These are phyloP conservation scores for Tolypocladium inflatum DNA, from an alignment of 2,329 filamentous ascomycete genomes.

Conservation along the genomic window DNA sequence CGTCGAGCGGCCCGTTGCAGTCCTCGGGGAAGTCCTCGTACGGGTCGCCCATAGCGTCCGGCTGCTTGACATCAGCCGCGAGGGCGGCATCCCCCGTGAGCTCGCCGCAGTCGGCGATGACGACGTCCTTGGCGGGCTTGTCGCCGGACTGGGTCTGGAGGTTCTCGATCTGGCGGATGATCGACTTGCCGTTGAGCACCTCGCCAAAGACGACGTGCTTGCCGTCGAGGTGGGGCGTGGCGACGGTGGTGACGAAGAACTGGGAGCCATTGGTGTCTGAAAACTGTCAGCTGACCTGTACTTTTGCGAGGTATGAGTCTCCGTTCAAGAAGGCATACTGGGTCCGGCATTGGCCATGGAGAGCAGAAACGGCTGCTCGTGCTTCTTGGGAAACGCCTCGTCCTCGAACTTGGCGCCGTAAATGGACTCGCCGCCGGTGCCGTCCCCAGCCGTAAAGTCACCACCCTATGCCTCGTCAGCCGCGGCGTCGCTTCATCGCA, in stretches of 20 bases:
- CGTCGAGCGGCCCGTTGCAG: constrained; percentile 52
- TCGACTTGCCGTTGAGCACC: constrained; percentile 83
- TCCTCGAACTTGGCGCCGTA: constrained; percentile 97
- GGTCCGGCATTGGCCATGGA: constrained; percentile 98
- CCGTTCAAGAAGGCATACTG: constrained; percentile 41
- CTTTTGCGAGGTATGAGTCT: not conserved
- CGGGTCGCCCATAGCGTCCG: constrained; percentile 76
- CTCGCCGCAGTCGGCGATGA: constrained; percentile 79
- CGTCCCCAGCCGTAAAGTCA: constrained; percentile 91
- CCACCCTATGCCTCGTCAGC: constrained; percentile 56
- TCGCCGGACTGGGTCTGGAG: constrained; percentile 63
- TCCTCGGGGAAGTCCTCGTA: constrained; percentile 98
- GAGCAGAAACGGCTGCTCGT: constrained; percentile 85
- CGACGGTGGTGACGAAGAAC: constrained; percentile 94
- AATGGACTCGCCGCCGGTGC: constrained; percentile 93
- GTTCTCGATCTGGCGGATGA: constrained; percentile 86
- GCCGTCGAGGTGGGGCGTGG: constrained; percentile 87
- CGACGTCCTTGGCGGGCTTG: constrained; percentile 65
- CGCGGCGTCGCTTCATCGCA: not conserved
- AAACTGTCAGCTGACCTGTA: not conserved
- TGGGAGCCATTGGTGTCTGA: constrained; percentile 89
- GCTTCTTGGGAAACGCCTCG: constrained; percentile 88
- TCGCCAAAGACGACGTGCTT: constrained; percentile 98
- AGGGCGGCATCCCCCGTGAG: constrained; percentile 63
- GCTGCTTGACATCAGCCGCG: constrained; percentile 54